Evolutionary conservation across 1,139 yeast species (phyloP).

Genomic region (Lodderomyces theae): DNA sequence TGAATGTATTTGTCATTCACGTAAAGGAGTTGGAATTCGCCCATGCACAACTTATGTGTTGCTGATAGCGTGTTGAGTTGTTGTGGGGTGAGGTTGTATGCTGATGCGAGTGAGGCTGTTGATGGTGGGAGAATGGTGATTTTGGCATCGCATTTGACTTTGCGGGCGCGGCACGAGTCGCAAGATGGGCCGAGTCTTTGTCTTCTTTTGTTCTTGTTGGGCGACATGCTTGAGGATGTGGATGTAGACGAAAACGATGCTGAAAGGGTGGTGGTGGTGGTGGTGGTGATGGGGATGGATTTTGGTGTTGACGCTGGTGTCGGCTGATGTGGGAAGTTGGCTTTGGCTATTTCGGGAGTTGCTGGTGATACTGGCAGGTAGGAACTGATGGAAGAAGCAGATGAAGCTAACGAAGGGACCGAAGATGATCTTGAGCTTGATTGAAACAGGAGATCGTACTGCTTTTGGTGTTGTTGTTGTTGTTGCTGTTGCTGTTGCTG

Average conservation of each 20-base stretch:
- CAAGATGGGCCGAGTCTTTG: conserved; percentile 77
- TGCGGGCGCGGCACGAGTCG: conserved; percentile 67
- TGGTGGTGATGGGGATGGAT: conserved; percentile 2
- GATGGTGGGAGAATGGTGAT: conserved; percentile 24
- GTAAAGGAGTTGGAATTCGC: conserved; percentile 14
- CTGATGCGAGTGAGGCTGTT: background rate
- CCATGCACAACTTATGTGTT: background rate
- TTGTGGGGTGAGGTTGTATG: conserved; percentile 13
- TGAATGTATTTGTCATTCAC: conserved; percentile 42
- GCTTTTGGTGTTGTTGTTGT: conserved; percentile 1
- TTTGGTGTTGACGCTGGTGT: background rate
- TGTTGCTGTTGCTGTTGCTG: conserved; percentile 8
- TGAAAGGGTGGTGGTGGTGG: conserved; percentile 2
- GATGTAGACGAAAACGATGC: conserved; percentile 3
- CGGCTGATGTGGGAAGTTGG: background rate
- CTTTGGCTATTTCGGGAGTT: conserved; percentile 12
- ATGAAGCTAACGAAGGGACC: conserved; percentile 5
- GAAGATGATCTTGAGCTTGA: conserved; percentile 9
- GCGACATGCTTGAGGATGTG: conserved; percentile 1
- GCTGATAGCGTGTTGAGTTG: conserved; percentile 7
- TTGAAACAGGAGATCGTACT: background rate
- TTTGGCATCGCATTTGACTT: conserved; percentile 74
- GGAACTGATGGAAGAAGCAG: conserved; percentile 13
- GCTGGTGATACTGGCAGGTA: conserved; percentile 15
- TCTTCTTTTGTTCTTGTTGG: conserved; percentile 32